Conservation (phyloP, 139 green algal species). For the Asterochloris erici region DNA sequence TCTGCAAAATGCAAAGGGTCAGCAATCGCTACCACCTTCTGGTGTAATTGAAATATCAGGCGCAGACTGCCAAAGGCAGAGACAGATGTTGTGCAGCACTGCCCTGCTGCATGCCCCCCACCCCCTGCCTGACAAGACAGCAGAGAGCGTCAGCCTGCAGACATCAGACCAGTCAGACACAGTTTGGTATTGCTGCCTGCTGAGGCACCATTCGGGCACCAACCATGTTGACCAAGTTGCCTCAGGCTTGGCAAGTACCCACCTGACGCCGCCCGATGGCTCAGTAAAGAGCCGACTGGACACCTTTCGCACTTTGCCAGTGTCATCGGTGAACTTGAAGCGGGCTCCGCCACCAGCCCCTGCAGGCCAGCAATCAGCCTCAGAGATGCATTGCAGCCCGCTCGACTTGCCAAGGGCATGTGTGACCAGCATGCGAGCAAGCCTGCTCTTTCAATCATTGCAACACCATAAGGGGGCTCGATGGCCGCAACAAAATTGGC, state of each 20-base stretch:
- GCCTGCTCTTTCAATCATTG: too few species aligned
- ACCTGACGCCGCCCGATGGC: conserved; percentile 11
- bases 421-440: too few species aligned
- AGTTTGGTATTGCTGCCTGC: neutral
- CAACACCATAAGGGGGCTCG: too few species aligned
- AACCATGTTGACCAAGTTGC: neutral
- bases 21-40: too few species aligned
- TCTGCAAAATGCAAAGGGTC: too few species aligned
- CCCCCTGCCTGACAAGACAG: neutral
- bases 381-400: too few species aligned
- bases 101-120: neutral
- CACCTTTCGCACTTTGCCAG: conserved; percentile 43
- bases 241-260: neutral
- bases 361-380: neutral
- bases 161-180: neutral
- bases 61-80: too few species aligned
- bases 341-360: neutral
- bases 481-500: too few species aligned
- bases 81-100: too few species aligned
- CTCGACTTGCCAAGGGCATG: too few species aligned
- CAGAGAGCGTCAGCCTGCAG: neutral
- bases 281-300: conserved; percentile 18
- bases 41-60: too few species aligned
- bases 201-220: too few species aligned
- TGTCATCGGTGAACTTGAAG: conserved; percentile 50